Percentiles rank a stretch among this genome's conserved stretches.
Evolutionary conservation across 129 eudicot species (phyloP).

Genomic region (Helianthus annuus): HanXRQr2.0-SUNRISE NC_035443.2:45370281-45370780

Average conservation of each 20-base stretch:
- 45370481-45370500: too few relatives aligned
- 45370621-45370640: constrained; percentile 37
- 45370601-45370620: constrained; percentile 43
- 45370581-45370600: constrained; percentile 66
- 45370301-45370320: too few relatives aligned
- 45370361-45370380: too few relatives aligned
- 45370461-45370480: too few relatives aligned
- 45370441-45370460: too few relatives aligned
- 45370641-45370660: constrained; percentile 81
- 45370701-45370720: constrained; percentile 73
- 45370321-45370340: constrained; percentile 1
- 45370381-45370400: too few relatives aligned
- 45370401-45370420: too few relatives aligned
- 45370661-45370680: constrained; percentile 82
- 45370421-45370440: too few relatives aligned
- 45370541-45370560: constrained; percentile 69
- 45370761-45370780: constrained; percentile 73
- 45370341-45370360: background rate
- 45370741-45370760: constrained; percentile 74
- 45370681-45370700: constrained; percentile 46
- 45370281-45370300: background rate
- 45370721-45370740: constrained; percentile 34
- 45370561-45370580: constrained; percentile 72
- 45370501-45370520: too few relatives aligned
- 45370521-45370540: constrained; percentile 21